phyloP scores from a whole-genome alignment of 495 filamentous ascomycete genomes.

The Hypoxylon lenormandii region DNA sequence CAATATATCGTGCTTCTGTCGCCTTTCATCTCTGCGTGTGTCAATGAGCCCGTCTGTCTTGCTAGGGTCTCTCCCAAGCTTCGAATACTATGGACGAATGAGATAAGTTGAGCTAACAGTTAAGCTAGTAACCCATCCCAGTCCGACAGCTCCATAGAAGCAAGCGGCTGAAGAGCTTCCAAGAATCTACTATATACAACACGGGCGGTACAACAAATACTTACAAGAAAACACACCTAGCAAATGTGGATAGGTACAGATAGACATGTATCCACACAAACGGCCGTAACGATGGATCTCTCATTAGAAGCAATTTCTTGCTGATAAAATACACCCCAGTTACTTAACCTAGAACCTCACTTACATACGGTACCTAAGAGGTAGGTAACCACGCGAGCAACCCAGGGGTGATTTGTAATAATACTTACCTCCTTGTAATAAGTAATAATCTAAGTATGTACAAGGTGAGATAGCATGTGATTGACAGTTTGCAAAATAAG shows the following conservation, averaged over 20 bases:
- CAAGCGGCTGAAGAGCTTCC: conserved; percentile 8
- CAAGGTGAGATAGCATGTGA: too few species aligned
- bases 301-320: conserved; percentile 19
- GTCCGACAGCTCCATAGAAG: conserved; percentile 12
- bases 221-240: conserved; percentile 18
- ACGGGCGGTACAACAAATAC: not conserved
- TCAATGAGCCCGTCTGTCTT: conserved; percentile 21
- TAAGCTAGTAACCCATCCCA: conserved; percentile 16
- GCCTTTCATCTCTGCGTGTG: conserved; percentile 32
- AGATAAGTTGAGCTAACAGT: conserved; percentile 15
- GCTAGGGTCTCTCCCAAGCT: conserved; percentile 30
- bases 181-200: conserved; percentile 8
- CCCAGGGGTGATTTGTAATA: not conserved
- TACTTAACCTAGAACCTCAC: too few species aligned
- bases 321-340: too few species aligned
- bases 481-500: too few species aligned
- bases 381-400: not conserved
- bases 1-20: not conserved
- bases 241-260: conserved; percentile 8
- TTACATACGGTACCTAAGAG: not conserved
- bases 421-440: not conserved
- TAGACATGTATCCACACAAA: conserved; percentile 7
- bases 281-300: conserved; percentile 36
- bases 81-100: conserved; percentile 28
- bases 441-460: too few species aligned